Evolutionary conservation across 495 filamentous ascomycete genomes (phyloP), one percentile per base, ranked within the genome.

Genomic region (Neurospora tetrasperma): DNA sequence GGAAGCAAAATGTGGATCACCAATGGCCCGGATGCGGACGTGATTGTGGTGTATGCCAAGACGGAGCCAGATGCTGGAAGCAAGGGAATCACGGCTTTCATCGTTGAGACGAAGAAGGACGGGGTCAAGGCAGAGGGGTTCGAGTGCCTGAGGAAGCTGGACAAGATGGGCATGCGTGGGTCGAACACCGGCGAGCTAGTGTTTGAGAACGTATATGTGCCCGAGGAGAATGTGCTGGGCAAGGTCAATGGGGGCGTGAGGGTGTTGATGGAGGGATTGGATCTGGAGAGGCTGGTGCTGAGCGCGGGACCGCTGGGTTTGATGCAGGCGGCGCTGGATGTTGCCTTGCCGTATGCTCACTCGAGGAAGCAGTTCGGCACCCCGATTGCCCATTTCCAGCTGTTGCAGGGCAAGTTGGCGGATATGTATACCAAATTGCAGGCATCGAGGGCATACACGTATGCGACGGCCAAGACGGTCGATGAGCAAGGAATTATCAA

Each of bases 1-100:
- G 96, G 96, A 16, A 93, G 92, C 31, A 99, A 99, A 87, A 98
- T 99, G 96, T 99, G 96, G 96, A 99, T 99, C 75, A 99, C 96
- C 39, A 99, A 99, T 78, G 96, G 96, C 16, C 96, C 96, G 18
- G 96, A 98, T 76, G 96, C 94, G 54, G 88, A 97, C 80, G 85
- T 90, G 39, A 87, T 98, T 16, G 87, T 99, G 69, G 94, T 99
- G 27, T 99, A 99, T 82, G 96, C 96, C 23, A 99, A 99, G 84
- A 97, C 96, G 7, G 87, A 89, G 54, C 95, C 95, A 20, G 86
- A 90, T 11, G 88, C 85, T 71, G 95, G 86, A 23, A 93, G 90
- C 74, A 97, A 96, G 82, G 96, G 96, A 66, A 97, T 99, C 81
- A 96, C 95, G 0, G 96, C 95, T 46, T 97, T 98, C 82, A 85